A percentile compares a stretch with the other conserved stretches of the same genome.
phyloP scores from a whole-genome alignment of 495 filamentous ascomycete genomes.

The Parachaetomium inaequale region DNA sequence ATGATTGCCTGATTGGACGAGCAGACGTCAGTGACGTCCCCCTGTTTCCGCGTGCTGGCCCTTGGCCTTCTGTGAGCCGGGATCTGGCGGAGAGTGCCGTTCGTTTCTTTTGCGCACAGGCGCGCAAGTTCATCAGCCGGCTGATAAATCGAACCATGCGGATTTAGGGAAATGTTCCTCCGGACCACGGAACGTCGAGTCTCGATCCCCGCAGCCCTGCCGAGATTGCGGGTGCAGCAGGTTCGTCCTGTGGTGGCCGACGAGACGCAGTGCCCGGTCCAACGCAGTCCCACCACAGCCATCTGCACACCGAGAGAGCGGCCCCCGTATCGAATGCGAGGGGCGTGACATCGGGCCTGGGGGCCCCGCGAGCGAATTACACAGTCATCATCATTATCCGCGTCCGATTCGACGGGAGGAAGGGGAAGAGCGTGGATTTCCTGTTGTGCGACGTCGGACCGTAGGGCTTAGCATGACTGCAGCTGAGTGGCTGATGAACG shows the following conservation, averaged over 20 bases:
- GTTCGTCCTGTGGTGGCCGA: neutral
- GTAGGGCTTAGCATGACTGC: constrained; percentile 6
- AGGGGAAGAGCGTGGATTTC: neutral
- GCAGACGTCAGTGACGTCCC: neutral
- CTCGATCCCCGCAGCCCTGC: neutral
- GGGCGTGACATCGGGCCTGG: neutral
- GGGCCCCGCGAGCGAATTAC: neutral
- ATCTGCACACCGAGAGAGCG: neutral
- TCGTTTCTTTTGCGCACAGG: neutral
- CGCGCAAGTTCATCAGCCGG: no score
- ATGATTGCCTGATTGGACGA: neutral
- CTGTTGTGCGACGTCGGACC: constrained; percentile 10
- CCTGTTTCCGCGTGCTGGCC: neutral
- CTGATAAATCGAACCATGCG: no score
- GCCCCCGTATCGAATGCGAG: neutral
- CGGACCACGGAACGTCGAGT: neutral
- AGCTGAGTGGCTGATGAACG: constrained; percentile 11
- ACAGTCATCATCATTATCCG: neutral
- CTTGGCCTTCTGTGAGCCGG: neutral
- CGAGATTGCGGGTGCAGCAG: neutral
- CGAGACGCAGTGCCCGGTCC: neutral
- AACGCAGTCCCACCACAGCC: neutral
- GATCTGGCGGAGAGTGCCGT: constrained; percentile 1
- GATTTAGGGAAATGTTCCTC: no score
- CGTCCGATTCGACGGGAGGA: neutral